Conservation (phyloP, 1,139 yeast species). For the Groenewaldozyma auringiensis region DNA sequence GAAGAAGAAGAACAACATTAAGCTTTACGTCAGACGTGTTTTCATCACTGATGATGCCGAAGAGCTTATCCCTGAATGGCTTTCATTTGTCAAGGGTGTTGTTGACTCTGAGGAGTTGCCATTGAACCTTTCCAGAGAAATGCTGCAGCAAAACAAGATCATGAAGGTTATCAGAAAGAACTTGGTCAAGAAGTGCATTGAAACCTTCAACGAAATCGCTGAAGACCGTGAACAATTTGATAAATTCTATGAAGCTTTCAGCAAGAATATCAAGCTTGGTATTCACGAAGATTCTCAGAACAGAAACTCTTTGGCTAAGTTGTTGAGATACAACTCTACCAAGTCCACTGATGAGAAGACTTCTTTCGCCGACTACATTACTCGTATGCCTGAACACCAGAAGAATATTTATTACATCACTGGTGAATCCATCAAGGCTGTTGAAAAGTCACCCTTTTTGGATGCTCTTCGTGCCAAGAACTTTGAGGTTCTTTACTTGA, state of each 20-base stretch:
- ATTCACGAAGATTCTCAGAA: constrained; percentile 98
- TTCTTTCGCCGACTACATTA: constrained; percentile 92
- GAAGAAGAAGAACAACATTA: constrained; percentile 99
- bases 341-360: constrained; percentile 91
- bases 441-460: constrained; percentile 98
- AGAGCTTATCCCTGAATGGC: constrained; percentile 99
- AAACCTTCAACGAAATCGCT: constrained; percentile 97
- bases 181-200: constrained; percentile 96
- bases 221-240: constrained; percentile 99
- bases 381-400: constrained; percentile 99
- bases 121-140: constrained; percentile 99
- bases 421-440: constrained; percentile 97
- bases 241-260: constrained; percentile 96
- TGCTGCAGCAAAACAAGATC: constrained; percentile 99
- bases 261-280: constrained; percentile 98
- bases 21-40: constrained; percentile 98
- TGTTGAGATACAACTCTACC: constrained; percentile 95
- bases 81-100: constrained; percentile 95
- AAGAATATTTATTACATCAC: constrained; percentile 99
- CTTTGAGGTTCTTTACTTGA: constrained; percentile 95
- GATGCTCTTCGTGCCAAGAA: constrained; percentile 98
- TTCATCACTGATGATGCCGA: constrained; percentile 99
- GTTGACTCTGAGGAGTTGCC: constrained; percentile 99
- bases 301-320: constrained; percentile 91
- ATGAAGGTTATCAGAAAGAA: constrained; percentile 99